Evolutionary conservation across 495 filamentous ascomycete genomes (phyloP).

Genomic region (Daldinia caldariorum): DNA sequence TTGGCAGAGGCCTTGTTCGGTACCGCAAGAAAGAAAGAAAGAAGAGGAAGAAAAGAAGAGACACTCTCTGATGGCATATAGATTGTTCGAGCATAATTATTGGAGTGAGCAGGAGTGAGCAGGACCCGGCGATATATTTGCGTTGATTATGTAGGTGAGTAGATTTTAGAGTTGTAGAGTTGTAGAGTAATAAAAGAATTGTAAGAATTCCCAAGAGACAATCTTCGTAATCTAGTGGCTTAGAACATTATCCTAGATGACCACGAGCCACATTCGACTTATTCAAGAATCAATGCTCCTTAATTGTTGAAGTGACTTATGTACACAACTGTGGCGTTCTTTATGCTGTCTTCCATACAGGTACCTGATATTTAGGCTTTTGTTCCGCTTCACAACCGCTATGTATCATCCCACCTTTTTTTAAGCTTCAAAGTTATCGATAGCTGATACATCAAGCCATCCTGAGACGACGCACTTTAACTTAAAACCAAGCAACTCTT

Average conservation of each 20-base stretch:
- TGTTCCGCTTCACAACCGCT: slow-evolving; percentile 24
- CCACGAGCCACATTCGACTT: slow-evolving; percentile 15
- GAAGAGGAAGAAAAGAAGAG: too few species aligned
- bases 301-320: background rate
- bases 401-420: slow-evolving; percentile 8
- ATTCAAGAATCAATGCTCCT: too few species aligned
- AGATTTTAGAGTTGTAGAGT: background rate
- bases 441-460: slow-evolving; percentile 30
- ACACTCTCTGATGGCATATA: too few species aligned
- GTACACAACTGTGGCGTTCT: slow-evolving; percentile 12
- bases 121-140: too few species aligned
- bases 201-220: background rate
- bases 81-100: too few species aligned
- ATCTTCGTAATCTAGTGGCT: slow-evolving; percentile 33
- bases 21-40: too few species aligned
- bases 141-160: too few species aligned
- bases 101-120: too few species aligned
- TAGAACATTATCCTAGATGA: slow-evolving; percentile 25
- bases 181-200: too few species aligned
- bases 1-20: too few species aligned
- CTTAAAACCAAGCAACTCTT: slow-evolving; percentile 26
- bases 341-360: too few species aligned
- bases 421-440: slow-evolving; percentile 17
- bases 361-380: too few species aligned
- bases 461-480: slow-evolving; percentile 28